phyloP scores from a whole-genome alignment of 1,284 basidiomycete genomes.

The Apiotrichum porosum region DNA sequence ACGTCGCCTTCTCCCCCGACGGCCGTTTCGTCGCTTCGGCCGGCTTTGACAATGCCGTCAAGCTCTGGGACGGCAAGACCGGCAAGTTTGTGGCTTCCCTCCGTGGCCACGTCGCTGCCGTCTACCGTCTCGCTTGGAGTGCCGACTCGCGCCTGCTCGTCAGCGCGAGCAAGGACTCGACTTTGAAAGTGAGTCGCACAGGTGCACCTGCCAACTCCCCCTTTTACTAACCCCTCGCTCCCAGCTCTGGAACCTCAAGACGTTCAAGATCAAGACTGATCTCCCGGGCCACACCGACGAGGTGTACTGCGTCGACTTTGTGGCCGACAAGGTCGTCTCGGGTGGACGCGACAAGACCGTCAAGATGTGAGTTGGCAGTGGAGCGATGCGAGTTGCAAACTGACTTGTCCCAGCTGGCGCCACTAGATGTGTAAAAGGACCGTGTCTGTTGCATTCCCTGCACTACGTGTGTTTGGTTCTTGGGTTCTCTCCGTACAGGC shows the following conservation, averaged over 20 bases:
- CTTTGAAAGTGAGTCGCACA: constrained; percentile 67
- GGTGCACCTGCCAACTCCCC: not conserved
- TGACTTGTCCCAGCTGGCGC: not conserved
- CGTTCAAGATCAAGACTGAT: constrained; percentile 87
- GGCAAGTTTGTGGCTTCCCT: constrained; percentile 88
- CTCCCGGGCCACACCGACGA: constrained; percentile 95
- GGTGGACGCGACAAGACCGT: constrained; percentile 67
- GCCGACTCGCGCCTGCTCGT: constrained; percentile 87
- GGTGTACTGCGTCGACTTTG: constrained; percentile 97
- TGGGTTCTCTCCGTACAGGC: no score
- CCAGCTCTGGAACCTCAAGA: constrained; percentile 90
- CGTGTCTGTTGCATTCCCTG: no score
- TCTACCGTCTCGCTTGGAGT: constrained; percentile 92
- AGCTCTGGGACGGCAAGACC: constrained; percentile 88
- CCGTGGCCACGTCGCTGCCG: constrained; percentile 87
- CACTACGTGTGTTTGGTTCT: no score
- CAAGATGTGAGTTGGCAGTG: constrained; percentile 56
- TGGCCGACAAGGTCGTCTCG: constrained; percentile 95
- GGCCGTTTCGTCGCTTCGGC: constrained; percentile 86
- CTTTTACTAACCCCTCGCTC: not conserved
- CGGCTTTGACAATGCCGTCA: constrained; percentile 85
- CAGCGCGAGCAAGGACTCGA: constrained; percentile 92
- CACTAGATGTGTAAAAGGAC: no score
- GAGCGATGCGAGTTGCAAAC: no score
- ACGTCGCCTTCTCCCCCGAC: constrained; percentile 93